Conservation (phyloP, 2,329 filamentous ascomycete species). For the Xylariaceae sp. region DNA sequence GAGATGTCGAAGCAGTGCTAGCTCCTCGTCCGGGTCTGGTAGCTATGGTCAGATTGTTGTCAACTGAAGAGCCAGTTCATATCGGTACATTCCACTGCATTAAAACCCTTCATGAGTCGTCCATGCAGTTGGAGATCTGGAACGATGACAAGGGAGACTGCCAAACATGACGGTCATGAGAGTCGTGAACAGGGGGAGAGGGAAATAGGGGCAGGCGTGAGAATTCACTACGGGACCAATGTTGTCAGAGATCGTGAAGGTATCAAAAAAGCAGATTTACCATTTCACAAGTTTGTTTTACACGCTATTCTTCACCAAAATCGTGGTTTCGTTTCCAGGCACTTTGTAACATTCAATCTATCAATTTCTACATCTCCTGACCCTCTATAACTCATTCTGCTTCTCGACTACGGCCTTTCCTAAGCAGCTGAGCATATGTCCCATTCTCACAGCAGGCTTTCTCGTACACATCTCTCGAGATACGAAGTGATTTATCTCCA, state of each 20-base stretch:
- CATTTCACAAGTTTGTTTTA: not conserved
- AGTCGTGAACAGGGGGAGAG: not conserved
- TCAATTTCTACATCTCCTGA: not conserved
- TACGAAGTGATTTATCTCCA: not conserved
- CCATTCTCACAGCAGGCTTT: slow-evolving; percentile 21
- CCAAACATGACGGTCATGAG: not conserved
- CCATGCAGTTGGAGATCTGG: slow-evolving; percentile 27
- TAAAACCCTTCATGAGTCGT: slow-evolving; percentile 12
- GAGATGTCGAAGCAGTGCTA: slow-evolving; percentile 21
- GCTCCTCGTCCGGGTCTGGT: slow-evolving; percentile 12
- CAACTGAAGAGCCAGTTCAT: slow-evolving; percentile 8
- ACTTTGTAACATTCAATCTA: not conserved
- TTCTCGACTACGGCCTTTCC: slow-evolving; percentile 1
- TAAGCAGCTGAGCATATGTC: slow-evolving; percentile 10
- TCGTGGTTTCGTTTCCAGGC: not conserved
- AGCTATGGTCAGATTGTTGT: slow-evolving; percentile 15
- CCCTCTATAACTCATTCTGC: not conserved
- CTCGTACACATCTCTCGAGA: slow-evolving; percentile 20
- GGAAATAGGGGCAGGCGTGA: not conserved
- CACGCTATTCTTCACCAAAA: not conserved
- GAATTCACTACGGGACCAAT: not conserved
- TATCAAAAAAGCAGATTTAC: not conserved
- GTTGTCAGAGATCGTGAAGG: not conserved
- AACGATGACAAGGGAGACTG: slow-evolving; percentile 6
- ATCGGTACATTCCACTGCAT: slow-evolving; percentile 14